These are phyloP conservation scores for Astragalus glycyphyllos DNA, from an alignment of 306 rosid species.

Conservation along the genomic window DNA sequence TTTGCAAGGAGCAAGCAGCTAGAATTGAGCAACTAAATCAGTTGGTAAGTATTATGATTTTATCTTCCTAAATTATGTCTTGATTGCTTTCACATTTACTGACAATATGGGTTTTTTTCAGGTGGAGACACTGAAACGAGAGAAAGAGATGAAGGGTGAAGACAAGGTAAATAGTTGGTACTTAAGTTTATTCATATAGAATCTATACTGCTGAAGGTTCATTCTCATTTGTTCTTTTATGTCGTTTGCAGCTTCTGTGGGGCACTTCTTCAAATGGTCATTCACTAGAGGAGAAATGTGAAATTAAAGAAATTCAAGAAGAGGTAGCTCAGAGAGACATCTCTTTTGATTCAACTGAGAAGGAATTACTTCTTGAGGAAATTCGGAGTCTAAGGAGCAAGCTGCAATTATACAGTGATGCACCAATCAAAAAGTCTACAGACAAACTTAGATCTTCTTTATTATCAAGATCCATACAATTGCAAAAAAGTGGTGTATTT, in stretches of 20 bases:
- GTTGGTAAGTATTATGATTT: conserved; percentile 56
- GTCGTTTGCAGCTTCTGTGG: conserved; percentile 48
- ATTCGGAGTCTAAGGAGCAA: conserved; percentile 72
- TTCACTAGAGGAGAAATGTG: conserved; percentile 64
- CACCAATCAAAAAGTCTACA: conserved; percentile 64
- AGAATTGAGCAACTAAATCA: conserved; percentile 71
- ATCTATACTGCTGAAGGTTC: not conserved
- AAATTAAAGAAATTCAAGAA: conserved; percentile 73
- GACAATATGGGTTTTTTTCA: conserved; percentile 40
- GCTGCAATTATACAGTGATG: conserved; percentile 62
- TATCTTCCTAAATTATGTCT: conserved; percentile 33
- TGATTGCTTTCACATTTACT: conserved; percentile 31
- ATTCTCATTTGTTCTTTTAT: conserved; percentile 19
- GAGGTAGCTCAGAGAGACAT: conserved; percentile 46
- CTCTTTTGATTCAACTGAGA: conserved; percentile 69
- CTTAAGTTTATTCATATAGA: not conserved
- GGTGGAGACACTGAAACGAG: conserved; percentile 62
- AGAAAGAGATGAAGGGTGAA: conserved; percentile 44
- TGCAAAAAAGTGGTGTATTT: conserved; percentile 62
- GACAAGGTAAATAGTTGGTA: conserved; percentile 40
- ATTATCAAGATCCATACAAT: conserved; percentile 78
- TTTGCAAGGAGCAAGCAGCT: conserved; percentile 69
- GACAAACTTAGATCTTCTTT: conserved; percentile 83
- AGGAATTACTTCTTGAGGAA: conserved; percentile 85
- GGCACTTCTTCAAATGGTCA: conserved; percentile 40